phyloP scores from a whole-genome alignment of 208 protist species.

The Trypanosoma platydactyli region DNA sequence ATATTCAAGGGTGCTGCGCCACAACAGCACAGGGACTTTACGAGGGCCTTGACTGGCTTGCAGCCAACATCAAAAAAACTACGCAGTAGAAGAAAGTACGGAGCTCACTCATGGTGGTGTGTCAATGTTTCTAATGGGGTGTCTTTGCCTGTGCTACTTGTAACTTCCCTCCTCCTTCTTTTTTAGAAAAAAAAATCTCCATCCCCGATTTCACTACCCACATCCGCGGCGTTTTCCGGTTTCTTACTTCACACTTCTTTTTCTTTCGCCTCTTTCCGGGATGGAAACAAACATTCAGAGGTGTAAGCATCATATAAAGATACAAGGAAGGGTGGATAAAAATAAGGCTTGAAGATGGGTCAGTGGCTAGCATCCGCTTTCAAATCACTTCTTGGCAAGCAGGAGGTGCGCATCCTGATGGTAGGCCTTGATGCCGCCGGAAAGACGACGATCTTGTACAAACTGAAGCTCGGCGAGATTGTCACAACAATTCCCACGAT shows the following conservation, averaged over 20 bases:
- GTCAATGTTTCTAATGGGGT: no score
- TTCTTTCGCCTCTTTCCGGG: no score
- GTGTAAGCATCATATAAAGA: no score
- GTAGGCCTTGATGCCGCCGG: slow-evolving; percentile 97
- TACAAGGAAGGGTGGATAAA: not conserved
- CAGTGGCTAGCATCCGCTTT: slow-evolving; percentile 58
- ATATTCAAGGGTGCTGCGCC: slow-evolving; percentile 92
- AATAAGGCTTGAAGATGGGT: slow-evolving; percentile 31
- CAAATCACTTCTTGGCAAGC: slow-evolving; percentile 92
- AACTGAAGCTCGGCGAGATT: slow-evolving; percentile 97
- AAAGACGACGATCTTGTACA: slow-evolving; percentile 98
- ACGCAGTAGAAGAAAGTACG: slow-evolving; percentile 40
- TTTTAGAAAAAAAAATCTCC: no score
- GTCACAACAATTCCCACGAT: slow-evolving; percentile 97
- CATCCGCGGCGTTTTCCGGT: no score
- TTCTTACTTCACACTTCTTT: no score
- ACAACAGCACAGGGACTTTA: slow-evolving; percentile 92
- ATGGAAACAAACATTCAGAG: no score
- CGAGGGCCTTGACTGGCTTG: slow-evolving; percentile 93
- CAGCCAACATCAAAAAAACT: slow-evolving; percentile 83
- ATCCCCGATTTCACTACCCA: no score
- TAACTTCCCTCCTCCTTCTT: no score
- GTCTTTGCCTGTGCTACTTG: no score
- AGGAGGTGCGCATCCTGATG: slow-evolving; percentile 98
- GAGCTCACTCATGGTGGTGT: no score